Evolutionary conservation across 768 basidiomycete genomes (phyloP).

Genomic region (Termitomyces sp.): DNA sequence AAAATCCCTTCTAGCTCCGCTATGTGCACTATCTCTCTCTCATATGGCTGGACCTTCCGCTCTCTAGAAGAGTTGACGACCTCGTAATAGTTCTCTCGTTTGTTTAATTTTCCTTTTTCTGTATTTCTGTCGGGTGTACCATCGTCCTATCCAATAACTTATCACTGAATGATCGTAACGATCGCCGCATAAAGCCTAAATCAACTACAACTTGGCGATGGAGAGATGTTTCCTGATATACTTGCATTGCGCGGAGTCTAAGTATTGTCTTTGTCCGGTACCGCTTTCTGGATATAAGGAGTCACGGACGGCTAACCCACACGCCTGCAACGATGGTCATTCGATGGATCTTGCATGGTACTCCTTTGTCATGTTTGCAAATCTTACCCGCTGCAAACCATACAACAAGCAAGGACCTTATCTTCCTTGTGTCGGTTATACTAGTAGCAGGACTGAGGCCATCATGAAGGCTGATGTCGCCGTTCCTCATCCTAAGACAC

Average conservation of each 20-base stretch:
- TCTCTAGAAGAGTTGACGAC: constrained; percentile 14
- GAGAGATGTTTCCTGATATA: neutral
- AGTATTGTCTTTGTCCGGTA: neutral
- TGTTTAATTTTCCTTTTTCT: constrained; percentile 11
- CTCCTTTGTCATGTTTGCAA: neutral
- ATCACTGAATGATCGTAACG: neutral
- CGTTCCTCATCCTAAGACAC: neutral
- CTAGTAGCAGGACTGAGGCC: neutral
- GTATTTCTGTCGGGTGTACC: constrained; percentile 15
- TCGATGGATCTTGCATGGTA: neutral
- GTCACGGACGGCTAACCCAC: neutral
- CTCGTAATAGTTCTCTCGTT: constrained; percentile 11
- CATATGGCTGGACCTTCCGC: constrained; percentile 17
- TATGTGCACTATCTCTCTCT: constrained; percentile 8
- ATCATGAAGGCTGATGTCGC: neutral
- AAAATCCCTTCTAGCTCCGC: constrained; percentile 63
- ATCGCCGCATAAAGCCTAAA: neutral
- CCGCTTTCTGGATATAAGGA: neutral
- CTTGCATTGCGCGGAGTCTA: neutral
- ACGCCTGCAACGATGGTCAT: neutral
- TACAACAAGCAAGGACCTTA: neutral
- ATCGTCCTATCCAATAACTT: neutral
- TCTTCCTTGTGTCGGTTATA: neutral
- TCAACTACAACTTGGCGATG: neutral
- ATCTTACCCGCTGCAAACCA: neutral